Percentiles rank a stretch among this genome's conserved stretches.
These are phyloP conservation scores for Thinopyrum elongatum DNA, from an alignment of 176 grass and related monocot species.

Conservation along the genomic window DNA sequence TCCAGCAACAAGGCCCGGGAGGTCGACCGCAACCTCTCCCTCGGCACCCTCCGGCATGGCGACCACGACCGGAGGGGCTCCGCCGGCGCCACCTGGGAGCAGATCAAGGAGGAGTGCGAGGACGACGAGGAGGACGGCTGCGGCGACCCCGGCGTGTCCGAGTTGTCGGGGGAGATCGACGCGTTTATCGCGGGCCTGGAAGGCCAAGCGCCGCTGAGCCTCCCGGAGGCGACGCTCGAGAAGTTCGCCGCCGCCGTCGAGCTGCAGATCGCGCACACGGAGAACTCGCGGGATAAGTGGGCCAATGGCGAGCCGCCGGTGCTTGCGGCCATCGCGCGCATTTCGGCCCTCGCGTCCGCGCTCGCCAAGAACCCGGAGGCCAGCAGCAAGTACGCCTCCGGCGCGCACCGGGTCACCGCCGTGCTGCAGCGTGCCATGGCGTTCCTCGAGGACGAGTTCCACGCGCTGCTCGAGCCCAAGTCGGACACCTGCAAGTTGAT, in stretches of 20 bases:
- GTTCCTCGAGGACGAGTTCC: conserved; percentile 91
- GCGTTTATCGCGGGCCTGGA: conserved; percentile 40
- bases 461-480: conserved; percentile 51
- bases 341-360: conserved; percentile 37
- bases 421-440: conserved; percentile 75
- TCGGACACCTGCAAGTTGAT: not conserved
- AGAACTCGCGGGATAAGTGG: conserved; percentile 49
- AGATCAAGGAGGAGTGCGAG: conserved; percentile 71
- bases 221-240: conserved; percentile 33
- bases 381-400: conserved; percentile 20
- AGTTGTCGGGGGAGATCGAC: conserved; percentile 66
- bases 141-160: conserved; percentile 38
- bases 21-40: conserved; percentile 80
- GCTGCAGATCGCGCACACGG: conserved; percentile 36
- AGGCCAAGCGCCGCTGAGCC: not conserved
- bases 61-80: conserved; percentile 27
- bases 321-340: conserved; percentile 41
- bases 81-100: conserved; percentile 37
- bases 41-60: conserved; percentile 39
- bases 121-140: conserved; percentile 30
- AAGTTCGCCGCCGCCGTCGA: conserved; percentile 61
- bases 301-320: conserved; percentile 36
- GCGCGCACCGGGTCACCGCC: conserved; percentile 44
- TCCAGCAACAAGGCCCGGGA: conserved; percentile 43
- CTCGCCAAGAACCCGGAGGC: conserved; percentile 25